A percentile compares a stretch with the other conserved stretches of the same genome.
Evolutionary conservation across 2,329 filamentous ascomycete species (phyloP).

Genomic region (Ophiostoma montium): DNA sequence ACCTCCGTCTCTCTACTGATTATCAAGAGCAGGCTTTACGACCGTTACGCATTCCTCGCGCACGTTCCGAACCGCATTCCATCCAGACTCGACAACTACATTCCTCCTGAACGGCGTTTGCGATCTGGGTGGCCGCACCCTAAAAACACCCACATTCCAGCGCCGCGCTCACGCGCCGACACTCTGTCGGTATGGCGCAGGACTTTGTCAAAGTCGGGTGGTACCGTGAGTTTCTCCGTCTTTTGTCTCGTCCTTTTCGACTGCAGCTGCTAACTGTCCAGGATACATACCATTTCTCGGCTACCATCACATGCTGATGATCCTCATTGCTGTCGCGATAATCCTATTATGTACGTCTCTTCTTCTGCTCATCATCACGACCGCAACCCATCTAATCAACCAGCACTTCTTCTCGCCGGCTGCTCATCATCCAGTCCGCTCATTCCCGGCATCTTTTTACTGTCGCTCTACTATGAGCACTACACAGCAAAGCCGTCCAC

Average conservation of each 20-base stretch:
- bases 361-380: neutral
- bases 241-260: neutral
- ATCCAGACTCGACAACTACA: conserved; percentile 1
- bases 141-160: conserved; percentile 2
- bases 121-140: conserved; percentile 6
- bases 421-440: conserved; percentile 93
- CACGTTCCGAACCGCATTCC: conserved; percentile 6
- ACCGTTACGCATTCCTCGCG: conserved; percentile 6
- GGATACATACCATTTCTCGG: conserved; percentile 56
- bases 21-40: neutral
- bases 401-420: conserved; percentile 82
- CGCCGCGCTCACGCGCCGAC: conserved; percentile 3
- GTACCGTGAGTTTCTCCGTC: conserved; percentile 30
- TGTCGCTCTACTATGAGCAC: conserved; percentile 89
- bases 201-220: conserved; percentile 31
- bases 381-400: conserved; percentile 1
- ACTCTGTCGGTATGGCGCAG: conserved; percentile 16
- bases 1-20: conserved; percentile 1
- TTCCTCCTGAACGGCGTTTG: neutral
- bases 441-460: conserved; percentile 91
- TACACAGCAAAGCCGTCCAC: conserved; percentile 74
- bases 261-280: conserved; percentile 16
- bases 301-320: conserved; percentile 87
- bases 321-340: conserved; percentile 83
- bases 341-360: conserved; percentile 74